Evolutionary conservation across 129 eudicot genomes (phyloP).

Genomic region (Mikania micrantha): DNA sequence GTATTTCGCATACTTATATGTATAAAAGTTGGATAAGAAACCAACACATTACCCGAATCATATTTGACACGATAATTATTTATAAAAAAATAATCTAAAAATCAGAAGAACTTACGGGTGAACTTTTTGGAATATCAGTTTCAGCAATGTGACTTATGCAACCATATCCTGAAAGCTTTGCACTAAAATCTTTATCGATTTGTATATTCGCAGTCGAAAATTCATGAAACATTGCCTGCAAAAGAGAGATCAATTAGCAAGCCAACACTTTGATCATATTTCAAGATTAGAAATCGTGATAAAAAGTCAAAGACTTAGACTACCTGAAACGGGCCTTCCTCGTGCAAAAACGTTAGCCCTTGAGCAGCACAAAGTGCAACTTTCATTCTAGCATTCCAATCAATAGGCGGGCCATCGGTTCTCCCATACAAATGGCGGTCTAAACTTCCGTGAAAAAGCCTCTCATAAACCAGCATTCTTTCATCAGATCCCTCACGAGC

Average conservation of each 20-base stretch:
- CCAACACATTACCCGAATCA: background rate
- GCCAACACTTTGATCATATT: background rate
- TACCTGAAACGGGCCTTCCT: conserved; percentile 99
- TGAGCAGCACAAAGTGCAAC: conserved; percentile 96
- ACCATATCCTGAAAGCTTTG: conserved; percentile 96
- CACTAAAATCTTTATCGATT: conserved; percentile 93
- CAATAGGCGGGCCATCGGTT: conserved; percentile 85
- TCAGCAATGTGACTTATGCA: conserved; percentile 79
- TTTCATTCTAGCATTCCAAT: conserved; percentile 93
- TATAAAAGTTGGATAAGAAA: too few relatives aligned
- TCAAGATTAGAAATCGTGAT: background rate
- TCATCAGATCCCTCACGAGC: conserved; percentile 81
- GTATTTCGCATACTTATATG: too few relatives aligned
- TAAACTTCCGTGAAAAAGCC: conserved; percentile 86
- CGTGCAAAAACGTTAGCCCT: conserved; percentile 93
- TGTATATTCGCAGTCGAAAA: conserved; percentile 90
- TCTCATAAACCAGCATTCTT: conserved; percentile 83
- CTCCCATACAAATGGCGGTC: conserved; percentile 83
- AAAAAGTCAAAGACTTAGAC: background rate
- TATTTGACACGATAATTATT: background rate
- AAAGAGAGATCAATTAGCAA: conserved; percentile 2
- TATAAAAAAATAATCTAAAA: background rate
- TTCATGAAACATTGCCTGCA: conserved; percentile 97
- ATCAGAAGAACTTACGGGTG: conserved; percentile 18
- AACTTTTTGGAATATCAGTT: conserved; percentile 46